Base-by-base conservation (phyloP, 2,329 filamentous ascomycete genomes). In the Diplocarpon rosae region DNA sequence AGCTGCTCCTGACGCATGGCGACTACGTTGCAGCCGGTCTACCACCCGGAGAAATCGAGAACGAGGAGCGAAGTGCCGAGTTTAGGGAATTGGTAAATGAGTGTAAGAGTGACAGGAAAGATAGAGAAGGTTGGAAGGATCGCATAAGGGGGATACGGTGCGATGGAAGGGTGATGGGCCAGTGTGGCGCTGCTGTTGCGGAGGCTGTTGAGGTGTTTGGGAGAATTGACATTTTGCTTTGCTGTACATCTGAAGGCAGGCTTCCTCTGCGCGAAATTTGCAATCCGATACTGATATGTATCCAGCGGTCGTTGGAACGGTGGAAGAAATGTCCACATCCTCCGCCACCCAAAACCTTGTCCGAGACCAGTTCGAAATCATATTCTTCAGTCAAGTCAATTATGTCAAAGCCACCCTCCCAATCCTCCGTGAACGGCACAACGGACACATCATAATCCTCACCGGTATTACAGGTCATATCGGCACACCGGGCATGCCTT, bases 301-400 rank as follows among this genome's bases (percentile, higher is more conserved):
- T 24, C 3, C 47, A 88, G 85, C 87, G 51, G 77, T 95, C 28
- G 78, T 96, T 29, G 92, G 90, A 33, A 85, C 87, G 0, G 83
- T 96, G 7, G 92, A 96, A 65, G 92, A 98, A 64, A 70, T 95
- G 20, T 80, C 82, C 1, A 83, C 85, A 27, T 81, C 73, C 17
- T 72, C 74, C 4, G 75, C 79, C 35, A 88, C 86, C 1, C 75
- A 82, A 54, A 87, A 82, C 47, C 74, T 95, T 14, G 82, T 93
- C 30, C 78, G 85, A 49, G 85, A 94, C 59, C 90, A 95, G 62
- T 95, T 96, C 62, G 90, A 96, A 63, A 80, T 80, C 51, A 87
- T 94, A 57, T 96, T 93, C 70, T 96, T 96, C 64, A 87, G 86
- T 1, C 88, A 93, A 46, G 83, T 96, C 63, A 96, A 96, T 65